Base-by-base conservation (phyloP, 768 basidiomycete genomes). In the Pisolithus albus region DNA sequence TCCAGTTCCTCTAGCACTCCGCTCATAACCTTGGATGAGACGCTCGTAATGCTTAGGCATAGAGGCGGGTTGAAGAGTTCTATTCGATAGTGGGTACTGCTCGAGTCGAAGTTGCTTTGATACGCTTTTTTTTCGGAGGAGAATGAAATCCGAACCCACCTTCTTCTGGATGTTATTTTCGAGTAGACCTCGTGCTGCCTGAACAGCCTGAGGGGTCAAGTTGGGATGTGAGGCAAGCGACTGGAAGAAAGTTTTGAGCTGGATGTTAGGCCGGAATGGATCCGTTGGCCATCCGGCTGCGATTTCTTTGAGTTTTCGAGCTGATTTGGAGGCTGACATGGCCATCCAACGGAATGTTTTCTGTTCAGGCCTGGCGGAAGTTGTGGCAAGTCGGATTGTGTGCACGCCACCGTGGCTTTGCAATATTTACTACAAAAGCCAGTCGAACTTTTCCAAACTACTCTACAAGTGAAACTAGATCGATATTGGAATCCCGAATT, bases 241-340 rank as follows among this genome's bases (percentile, higher is more conserved):
- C 26, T 73, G 66, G 36, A 90, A 72, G 57, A 90, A 82, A 1
- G 65, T 76, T 56, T 77, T 79, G 30, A 90, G 74, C 69, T 91
- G 88, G 7, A 90, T 61, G 55, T 86, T 83, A 1, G 86, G 87
- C 3, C 88, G 77, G 63, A 91, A 86, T 0, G 86, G 86, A 59
- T 92, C 88, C 11, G 67, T 68, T 15, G 79, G 76, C 86, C 88
- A 92, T 37, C 74, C 64, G 40, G 76, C 68, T 1, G 84, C 85
- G 46, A 88, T 76, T 9, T 67, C 59, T 39, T 65, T 68, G 56
- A 89, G 74, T 59, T 78, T 76, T 52, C 75, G 73, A 0, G 75
- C 68, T 13, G 79, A 63, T 54, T 73, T 74, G 49, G 67, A 62
- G 26, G 60, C 50, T n/a, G 63, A 48, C 64, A 67, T 67, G 46